Conservation (phyloP, 2,329 filamentous ascomycete species). For the Thielaviopsis punctulata region DNA sequence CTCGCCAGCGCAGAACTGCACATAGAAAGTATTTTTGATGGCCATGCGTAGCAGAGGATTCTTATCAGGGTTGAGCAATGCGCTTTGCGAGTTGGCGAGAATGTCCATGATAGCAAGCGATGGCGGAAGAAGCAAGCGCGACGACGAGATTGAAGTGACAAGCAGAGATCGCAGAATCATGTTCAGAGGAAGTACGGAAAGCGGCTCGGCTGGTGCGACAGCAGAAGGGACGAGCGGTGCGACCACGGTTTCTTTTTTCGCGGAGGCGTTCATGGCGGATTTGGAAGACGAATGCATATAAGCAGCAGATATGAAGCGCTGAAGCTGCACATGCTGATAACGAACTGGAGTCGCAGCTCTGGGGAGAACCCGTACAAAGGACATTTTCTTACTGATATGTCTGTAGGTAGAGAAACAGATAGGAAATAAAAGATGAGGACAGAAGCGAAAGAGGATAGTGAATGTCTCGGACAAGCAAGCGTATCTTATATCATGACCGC, state of each 20-base stretch:
- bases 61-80: conserved; percentile 53
- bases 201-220: conserved; percentile 21
- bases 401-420: neutral
- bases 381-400: neutral
- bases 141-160: conserved; percentile 54
- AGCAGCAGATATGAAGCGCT: neutral
- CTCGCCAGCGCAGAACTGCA: conserved; percentile 80
- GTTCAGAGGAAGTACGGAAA: conserved; percentile 49
- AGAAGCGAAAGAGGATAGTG: neutral
- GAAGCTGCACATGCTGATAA: neutral
- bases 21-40: conserved; percentile 72
- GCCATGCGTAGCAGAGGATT: conserved; percentile 55
- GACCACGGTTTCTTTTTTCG: conserved; percentile 9
- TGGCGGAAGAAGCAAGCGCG: conserved; percentile 48
- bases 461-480: neutral
- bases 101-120: conserved; percentile 50
- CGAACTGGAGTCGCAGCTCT: neutral
- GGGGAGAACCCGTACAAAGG: neutral
- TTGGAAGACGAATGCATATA: neutral
- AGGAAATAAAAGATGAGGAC: neutral
- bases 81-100: conserved; percentile 51
- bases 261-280: conserved; percentile 6
- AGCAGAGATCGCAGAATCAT: conserved; percentile 52
- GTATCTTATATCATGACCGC: too few species aligned
- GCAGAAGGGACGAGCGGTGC: neutral